Evolutionary conservation across 768 basidiomycete species (phyloP), one percentile per base, ranked within the genome.

Genomic region (Tulasnella sp.): DNA sequence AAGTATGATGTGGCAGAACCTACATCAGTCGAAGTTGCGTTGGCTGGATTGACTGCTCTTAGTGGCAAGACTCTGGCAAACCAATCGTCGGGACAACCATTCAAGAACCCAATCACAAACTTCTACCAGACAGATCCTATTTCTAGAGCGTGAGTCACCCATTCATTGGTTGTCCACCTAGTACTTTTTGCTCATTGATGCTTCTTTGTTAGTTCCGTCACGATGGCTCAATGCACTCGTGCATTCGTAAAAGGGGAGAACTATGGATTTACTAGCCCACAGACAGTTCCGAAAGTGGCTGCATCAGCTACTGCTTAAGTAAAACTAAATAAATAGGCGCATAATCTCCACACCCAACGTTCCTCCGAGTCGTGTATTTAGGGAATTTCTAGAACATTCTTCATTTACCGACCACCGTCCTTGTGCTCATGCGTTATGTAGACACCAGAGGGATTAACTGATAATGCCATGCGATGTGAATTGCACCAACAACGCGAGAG

Each of bases 71-170:
- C 79, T 6, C 67, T 69, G 22, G 69, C 69, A 3, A 72, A 74
- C 28, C 81, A 79, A 65, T 71, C 73, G 40, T 67, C 72, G n/a
- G 73, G 76, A 16, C 65, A 65, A 35, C 68, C 76, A 16, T 79
- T 95, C 67, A 72, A 71, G 66, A 85, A 81, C 66, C 85, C 90
- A 0, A 83, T 99, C 57, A 58, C 67, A 45, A 95, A 95, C 70
- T 98, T 98, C 68, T 99, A 96, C 68, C 81, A 89, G 67, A 96
- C 93, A 8, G 93, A 96, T 66, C 78, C 86, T 24, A 89, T 98
- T 63, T 91, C 89, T 37, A 73, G 92, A 72, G 86, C 88, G 77
- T 91, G 60, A 66, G 89, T 83, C 33, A 24, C 19, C 12, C 13
- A 22, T 42, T 6, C 13, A 35, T 5, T 24, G 9, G 16, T 40